Evolutionary conservation across 345 rosid species (phyloP).

Genomic region (Gossypium herbaceum): DNA sequence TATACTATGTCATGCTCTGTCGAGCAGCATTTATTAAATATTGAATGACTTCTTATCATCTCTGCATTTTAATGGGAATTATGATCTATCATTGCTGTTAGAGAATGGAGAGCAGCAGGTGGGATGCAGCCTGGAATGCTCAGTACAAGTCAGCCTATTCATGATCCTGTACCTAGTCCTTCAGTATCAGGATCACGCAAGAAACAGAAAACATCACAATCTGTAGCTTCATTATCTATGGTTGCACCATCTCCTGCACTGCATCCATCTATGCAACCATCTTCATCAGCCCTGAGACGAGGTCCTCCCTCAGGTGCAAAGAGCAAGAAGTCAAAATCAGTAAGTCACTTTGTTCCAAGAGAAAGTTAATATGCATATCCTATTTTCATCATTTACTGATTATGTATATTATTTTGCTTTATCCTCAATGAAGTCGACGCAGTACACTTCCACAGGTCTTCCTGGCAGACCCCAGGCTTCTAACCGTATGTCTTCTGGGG

Average conservation of each 20-base stretch:
- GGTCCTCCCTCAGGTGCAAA: constrained; percentile 67
- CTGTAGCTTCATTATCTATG: constrained; percentile 74
- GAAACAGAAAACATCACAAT: constrained; percentile 78
- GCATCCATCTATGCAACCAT: constrained; percentile 76
- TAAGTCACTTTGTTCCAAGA: constrained; percentile 36
- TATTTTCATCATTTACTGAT: constrained; percentile 16
- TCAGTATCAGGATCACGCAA: constrained; percentile 82
- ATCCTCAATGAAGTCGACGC: constrained; percentile 51
- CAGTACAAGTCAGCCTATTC: constrained; percentile 56
- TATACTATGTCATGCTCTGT: constrained; percentile 17
- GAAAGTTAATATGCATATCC: neutral
- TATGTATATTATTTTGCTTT: constrained; percentile 25
- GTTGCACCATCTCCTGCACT: constrained; percentile 74
- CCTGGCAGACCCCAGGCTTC: constrained; percentile 63
- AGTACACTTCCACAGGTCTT: constrained; percentile 60
- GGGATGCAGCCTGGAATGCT: constrained; percentile 62
- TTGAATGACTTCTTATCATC: constrained; percentile 16
- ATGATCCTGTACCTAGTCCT: constrained; percentile 71
- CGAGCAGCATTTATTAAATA: constrained; percentile 14
- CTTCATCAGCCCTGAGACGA: constrained; percentile 65
- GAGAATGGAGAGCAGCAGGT: constrained; percentile 7
- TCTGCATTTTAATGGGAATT: constrained; percentile 3
- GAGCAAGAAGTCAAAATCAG: constrained; percentile 82
- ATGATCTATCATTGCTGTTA: neutral
- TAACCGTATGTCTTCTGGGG: constrained; percentile 39